phyloP scores from a whole-genome alignment of 176 grass and related monocot genomes.

The Aegilops sharonensis region DNA sequence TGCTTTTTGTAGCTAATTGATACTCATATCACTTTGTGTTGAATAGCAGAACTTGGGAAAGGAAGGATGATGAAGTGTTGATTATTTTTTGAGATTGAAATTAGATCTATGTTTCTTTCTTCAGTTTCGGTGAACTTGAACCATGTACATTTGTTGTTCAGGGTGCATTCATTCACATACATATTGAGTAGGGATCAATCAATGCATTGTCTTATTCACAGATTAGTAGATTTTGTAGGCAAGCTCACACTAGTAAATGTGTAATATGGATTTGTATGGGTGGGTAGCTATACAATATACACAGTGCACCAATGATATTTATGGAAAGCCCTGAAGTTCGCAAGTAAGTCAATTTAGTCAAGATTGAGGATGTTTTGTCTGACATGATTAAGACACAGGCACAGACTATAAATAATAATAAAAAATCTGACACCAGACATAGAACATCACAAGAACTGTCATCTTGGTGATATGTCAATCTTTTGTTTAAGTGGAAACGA shows the following conservation, averaged over 20 bases:
- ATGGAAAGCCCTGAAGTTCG: neutral
- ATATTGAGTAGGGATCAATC: no score
- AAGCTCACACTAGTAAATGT: neutral
- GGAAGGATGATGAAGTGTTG: no score
- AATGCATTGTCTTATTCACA: no score
- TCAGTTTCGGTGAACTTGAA: no score
- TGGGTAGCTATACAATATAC: neutral
- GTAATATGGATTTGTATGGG: neutral
- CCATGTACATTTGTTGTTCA: no score
- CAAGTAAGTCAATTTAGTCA: neutral
- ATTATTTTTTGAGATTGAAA: no score
- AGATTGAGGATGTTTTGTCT: neutral
- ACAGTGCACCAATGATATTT: neutral
- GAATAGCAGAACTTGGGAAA: no score
- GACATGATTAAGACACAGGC: neutral
- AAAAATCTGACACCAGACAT: neutral
- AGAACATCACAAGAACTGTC: neutral
- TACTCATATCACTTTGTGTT: no score
- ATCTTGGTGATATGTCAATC: neutral
- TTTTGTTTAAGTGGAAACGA: neutral
- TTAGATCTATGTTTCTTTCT: no score
- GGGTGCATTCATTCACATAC: no score
- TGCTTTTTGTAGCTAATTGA: no score
- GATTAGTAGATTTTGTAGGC: no score
- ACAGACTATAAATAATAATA: neutral